Conservation (phyloP, 768 basidiomycete genomes). For the Boletus patriciae region DNA sequence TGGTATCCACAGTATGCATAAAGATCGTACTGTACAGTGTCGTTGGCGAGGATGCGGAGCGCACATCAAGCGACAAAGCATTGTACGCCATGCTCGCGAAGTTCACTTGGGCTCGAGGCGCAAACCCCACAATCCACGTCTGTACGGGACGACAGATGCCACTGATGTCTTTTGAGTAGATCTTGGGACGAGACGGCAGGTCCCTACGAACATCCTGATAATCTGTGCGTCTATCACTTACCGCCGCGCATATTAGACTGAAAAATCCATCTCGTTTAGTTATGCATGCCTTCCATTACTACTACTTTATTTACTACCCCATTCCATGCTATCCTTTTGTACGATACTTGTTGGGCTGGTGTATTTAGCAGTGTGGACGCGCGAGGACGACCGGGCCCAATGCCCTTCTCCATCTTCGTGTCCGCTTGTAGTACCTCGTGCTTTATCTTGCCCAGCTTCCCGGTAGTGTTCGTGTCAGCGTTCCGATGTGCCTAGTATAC, state of each 20-base stretch:
- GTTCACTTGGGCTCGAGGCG: conserved; percentile 18
- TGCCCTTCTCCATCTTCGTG: not conserved
- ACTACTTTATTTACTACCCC: not conserved
- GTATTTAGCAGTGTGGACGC: not conserved
- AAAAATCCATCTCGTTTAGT: not conserved
- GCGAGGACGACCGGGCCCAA: not conserved
- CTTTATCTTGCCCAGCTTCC: not conserved
- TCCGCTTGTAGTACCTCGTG: not conserved
- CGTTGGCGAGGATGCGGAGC: conserved; percentile 6
- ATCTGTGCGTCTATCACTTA: not conserved
- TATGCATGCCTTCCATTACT: not conserved
- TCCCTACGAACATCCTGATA: not conserved
- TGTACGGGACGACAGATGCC: not conserved
- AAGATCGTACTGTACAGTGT: not conserved
- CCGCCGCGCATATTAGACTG: not conserved
- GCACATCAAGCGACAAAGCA: not conserved
- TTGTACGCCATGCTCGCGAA: conserved; percentile 16
- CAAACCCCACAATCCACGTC: not conserved
- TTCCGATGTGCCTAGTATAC: not conserved
- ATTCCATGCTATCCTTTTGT: not conserved
- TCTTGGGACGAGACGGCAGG: not conserved
- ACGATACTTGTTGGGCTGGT: conserved; percentile 1
- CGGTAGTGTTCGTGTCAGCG: not conserved
- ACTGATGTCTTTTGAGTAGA: not conserved
- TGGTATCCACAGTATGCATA: conserved; percentile 8